Evolutionary conservation across 495 filamentous ascomycete genomes (phyloP), one percentile per base, ranked within the genome.

Genomic region (Neurospora discreta): DNA sequence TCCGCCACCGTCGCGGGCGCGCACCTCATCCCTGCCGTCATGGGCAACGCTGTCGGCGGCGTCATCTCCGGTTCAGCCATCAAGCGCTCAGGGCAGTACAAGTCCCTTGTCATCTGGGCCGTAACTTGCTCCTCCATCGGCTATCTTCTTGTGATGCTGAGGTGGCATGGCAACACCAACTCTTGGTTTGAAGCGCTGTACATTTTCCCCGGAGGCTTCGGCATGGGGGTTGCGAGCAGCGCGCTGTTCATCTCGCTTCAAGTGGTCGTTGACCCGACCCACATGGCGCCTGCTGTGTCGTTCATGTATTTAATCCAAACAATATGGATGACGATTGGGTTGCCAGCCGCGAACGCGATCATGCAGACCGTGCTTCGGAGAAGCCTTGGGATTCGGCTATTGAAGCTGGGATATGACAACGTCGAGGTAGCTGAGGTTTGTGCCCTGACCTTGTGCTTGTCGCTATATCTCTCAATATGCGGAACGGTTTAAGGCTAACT

Each of bases 41-140:
- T 87, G 1, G 90, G 89, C 7, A 92, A 92, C 74, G 86, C 89
- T 0, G 65, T 91, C 3, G 90, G 89, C 5, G 89, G 88, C 1
- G 73, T 93, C 0, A 39, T 88, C 1, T 84, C 89, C 0, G 90
- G 90, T 0, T n/a, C 77, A 0, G 81, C 85, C 71, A 92, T 92
- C 72, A 80, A 81, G 68, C 75, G 76, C 82, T 89, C 88, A 0
- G 90, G 89, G 0, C 82, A 84, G 4, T 91, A 90, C 78, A 90
- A 90, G 72, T 41, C 72, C 0, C 81, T 89, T 0, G 79, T 88
- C 6, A 75, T 89, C 23, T 20, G 87, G 3, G 86, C 88, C 5
- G 85, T 86, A 0, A 52, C 85, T 5, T 73, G 84, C 9, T 83
- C 88, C 0, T 84, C 83, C 5, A 69, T 83, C 33, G 77, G 83